Evolutionary conservation across 148 eudicot genomes (phyloP).

Genomic region (Bassia scoparia): DNA sequence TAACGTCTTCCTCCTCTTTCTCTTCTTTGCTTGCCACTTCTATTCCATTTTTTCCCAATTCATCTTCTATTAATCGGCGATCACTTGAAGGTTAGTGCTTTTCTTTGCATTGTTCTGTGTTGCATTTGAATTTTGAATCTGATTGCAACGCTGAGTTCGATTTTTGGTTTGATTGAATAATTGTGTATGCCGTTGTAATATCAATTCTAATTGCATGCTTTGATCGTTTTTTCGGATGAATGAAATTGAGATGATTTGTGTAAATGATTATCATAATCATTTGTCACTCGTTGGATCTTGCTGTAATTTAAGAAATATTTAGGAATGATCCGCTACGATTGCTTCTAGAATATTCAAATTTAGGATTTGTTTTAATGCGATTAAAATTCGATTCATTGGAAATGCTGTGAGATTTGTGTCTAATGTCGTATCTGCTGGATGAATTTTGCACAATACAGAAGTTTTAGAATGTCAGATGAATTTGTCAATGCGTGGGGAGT

Average conservation of each 20-base stretch:
- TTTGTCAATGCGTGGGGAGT: no score
- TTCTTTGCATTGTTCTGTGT: neutral
- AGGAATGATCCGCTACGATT: neutral
- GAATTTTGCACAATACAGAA: neutral
- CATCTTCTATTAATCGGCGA: neutral
- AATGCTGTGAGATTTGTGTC: no score
- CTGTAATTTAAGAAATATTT: neutral
- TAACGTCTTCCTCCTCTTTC: neutral
- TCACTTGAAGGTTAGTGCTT: neutral
- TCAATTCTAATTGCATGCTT: neutral
- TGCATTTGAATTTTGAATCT: neutral
- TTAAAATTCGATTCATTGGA: no score
- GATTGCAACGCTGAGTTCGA: neutral
- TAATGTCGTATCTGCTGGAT: neutral
- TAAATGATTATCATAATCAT: neutral
- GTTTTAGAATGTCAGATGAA: neutral
- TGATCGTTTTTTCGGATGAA: neutral
- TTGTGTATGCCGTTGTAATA: neutral
- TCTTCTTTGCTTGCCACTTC: neutral
- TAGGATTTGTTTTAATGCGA: no score
- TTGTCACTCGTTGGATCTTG: constrained; percentile 7
- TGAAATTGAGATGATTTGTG: no score
- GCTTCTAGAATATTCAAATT: no score
- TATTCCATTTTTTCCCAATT: neutral
- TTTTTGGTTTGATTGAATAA: neutral